phyloP scores from a whole-genome alignment of 768 basidiomycete genomes.

The Mycena capillaripes region DNA sequence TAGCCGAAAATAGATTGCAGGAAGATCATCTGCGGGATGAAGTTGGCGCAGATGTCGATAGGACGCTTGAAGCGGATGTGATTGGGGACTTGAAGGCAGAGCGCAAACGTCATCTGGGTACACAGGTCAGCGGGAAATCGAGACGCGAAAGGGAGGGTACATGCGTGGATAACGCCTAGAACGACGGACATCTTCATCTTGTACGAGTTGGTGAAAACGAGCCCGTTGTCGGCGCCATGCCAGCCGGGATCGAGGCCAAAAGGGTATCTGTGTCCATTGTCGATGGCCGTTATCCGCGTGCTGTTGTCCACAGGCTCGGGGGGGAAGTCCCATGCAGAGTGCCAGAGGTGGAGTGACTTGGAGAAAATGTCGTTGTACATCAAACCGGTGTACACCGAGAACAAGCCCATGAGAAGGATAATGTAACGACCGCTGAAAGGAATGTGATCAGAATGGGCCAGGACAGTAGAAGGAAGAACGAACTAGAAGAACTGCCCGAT shows the following conservation, averaged over 20 bases:
- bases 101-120: conserved; percentile 99
- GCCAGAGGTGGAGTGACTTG: conserved; percentile 88
- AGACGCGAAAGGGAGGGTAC: conserved; percentile 15
- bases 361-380: conserved; percentile 99
- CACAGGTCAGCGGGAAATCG: conserved; percentile 15
- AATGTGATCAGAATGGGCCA: conserved; percentile 37
- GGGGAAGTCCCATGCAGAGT: conserved; percentile 90
- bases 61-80: conserved; percentile 93
- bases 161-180: conserved; percentile 95
- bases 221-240: conserved; percentile 92
- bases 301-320: conserved; percentile 59
- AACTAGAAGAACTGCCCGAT: conserved; percentile 93
- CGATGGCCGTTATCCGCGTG: conserved; percentile 55
- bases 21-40: conserved; percentile 98
- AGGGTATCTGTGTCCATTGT: conserved; percentile 84
- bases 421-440: conserved; percentile 92
- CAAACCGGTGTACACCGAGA: conserved; percentile 96
- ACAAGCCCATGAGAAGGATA: conserved; percentile 97
- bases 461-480: conserved; percentile 49
- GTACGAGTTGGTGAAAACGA: conserved; percentile 98
- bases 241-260: conserved; percentile 96
- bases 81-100: conserved; percentile 96
- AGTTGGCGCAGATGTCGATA: conserved; percentile 92
- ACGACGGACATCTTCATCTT: conserved; percentile 99
- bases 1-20: conserved; percentile 98